These are phyloP conservation scores for Botrytis deweyae DNA, from an alignment of 2,329 filamentous ascomycete genomes.

Conservation along the genomic window DNA sequence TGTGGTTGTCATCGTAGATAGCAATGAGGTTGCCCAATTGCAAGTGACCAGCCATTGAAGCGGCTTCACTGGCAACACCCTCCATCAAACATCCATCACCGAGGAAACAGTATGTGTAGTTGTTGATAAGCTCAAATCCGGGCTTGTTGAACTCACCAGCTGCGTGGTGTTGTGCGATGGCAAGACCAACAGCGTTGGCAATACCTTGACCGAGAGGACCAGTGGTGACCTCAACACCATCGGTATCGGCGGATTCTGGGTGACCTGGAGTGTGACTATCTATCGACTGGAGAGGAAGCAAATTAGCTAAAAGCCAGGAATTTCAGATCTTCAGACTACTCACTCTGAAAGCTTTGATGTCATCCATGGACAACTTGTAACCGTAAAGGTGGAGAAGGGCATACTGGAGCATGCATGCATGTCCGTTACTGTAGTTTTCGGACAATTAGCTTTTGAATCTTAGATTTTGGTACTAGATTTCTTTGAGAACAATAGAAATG, in stretches of 20 bases:
- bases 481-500: not conserved
- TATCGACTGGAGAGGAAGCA: slow-evolving; percentile 43
- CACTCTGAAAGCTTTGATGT: slow-evolving; percentile 96
- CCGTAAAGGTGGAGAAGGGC: slow-evolving; percentile 95
- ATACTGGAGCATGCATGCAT: slow-evolving; percentile 99
- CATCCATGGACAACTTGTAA: slow-evolving; percentile 81
- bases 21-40: slow-evolving; percentile 96
- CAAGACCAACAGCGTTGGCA: slow-evolving; percentile 94
- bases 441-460: slow-evolving; percentile 11
- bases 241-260: slow-evolving; percentile 94
- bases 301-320: slow-evolving; percentile 14
- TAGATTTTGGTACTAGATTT: not conserved
- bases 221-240: slow-evolving; percentile 96
- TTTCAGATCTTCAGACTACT: slow-evolving; percentile 40
- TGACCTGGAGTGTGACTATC: slow-evolving; percentile 88
- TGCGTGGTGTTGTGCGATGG: slow-evolving; percentile 92
- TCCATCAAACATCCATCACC: slow-evolving; percentile 99
- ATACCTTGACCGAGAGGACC: slow-evolving; percentile 97
- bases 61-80: slow-evolving; percentile 92
- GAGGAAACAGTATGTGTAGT: slow-evolving; percentile 96
- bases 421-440: slow-evolving; percentile 71
- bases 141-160: slow-evolving; percentile 95
- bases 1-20: slow-evolving; percentile 99
- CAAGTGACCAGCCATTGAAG: slow-evolving; percentile 88
- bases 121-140: slow-evolving; percentile 85